phyloP scores from a whole-genome alignment of 345 rosid species.

The Pelargonium nanum region DNA sequence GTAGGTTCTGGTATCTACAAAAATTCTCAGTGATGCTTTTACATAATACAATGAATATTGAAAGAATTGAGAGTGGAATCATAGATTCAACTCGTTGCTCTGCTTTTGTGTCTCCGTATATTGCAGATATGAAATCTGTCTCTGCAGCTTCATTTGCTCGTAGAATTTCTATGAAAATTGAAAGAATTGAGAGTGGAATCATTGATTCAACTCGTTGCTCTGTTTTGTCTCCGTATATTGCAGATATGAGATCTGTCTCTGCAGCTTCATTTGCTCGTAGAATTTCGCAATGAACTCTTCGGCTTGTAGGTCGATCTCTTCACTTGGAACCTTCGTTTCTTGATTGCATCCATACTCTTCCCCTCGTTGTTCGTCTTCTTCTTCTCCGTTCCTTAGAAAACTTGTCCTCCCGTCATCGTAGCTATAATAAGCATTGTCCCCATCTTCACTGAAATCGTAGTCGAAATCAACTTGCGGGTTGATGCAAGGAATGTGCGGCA shows the following conservation, averaged over 20 bases:
- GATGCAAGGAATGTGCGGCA: slow-evolving; percentile 50
- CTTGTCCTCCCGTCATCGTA: slow-evolving; percentile 18
- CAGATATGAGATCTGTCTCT: slow-evolving; percentile 1
- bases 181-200: too few species aligned
- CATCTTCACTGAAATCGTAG: slow-evolving; percentile 30
- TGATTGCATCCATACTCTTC: background rate
- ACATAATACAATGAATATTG: background rate
- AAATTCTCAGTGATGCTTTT: background rate
- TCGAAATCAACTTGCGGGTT: slow-evolving; percentile 37
- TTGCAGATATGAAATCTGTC: background rate
- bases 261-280: slow-evolving; percentile 10
- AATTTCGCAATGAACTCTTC: slow-evolving; percentile 12
- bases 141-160: slow-evolving; percentile 9
- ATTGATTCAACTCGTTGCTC: background rate
- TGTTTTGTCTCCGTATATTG: background rate
- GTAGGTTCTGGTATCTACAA: background rate
- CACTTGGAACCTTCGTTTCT: background rate
- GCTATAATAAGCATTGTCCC: slow-evolving; percentile 11
- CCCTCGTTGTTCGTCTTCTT: background rate
- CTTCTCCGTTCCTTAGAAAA: too few species aligned
- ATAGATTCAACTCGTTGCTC: background rate
- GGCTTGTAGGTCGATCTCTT: slow-evolving; percentile 11
- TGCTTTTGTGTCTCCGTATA: background rate
- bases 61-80: background rate
- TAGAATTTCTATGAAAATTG: too few species aligned